Conservation (phyloP, 441 rosid species). For the Croton setiger region DNA sequence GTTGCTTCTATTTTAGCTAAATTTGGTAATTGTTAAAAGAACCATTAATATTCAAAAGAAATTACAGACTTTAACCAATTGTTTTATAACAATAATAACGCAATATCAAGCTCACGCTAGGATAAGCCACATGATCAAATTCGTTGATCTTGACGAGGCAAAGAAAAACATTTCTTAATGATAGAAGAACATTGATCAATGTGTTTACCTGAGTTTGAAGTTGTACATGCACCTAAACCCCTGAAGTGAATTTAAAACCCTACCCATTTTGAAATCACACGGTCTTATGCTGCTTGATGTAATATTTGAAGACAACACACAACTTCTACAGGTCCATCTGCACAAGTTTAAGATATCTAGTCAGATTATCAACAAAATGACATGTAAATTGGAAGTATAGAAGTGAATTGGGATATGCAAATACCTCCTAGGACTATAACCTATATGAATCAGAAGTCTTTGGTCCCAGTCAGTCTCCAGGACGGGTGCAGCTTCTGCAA, state of each 20-base stretch:
- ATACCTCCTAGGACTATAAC: constrained; percentile 89
- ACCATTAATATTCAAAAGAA: constrained; percentile 3
- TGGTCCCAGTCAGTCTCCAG: constrained; percentile 47
- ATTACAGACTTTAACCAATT: not conserved
- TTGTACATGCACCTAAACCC: constrained; percentile 70
- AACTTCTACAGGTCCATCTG: constrained; percentile 89
- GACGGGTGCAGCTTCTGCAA: constrained; percentile 59
- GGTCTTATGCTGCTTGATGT: constrained; percentile 70
- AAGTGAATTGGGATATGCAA: not conserved
- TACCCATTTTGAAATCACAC: constrained; percentile 90
- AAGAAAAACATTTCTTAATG: not conserved
- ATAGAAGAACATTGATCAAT: not conserved
- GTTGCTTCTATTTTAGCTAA: not conserved
- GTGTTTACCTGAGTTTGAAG: constrained; percentile 66
- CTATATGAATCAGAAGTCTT: constrained; percentile 71
- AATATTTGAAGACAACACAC: constrained; percentile 53
- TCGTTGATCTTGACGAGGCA: too few species aligned
- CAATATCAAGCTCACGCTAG: not conserved
- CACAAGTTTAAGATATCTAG: constrained; percentile 18
- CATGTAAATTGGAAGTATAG: not conserved
- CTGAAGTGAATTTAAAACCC: constrained; percentile 64
- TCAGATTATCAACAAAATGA: constrained; percentile 11
- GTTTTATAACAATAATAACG: not conserved
- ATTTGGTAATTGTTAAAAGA: not conserved
- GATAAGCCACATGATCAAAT: not conserved